Conservation (phyloP, 148 eudicot genomes). For the Silene latifolia region DNA sequence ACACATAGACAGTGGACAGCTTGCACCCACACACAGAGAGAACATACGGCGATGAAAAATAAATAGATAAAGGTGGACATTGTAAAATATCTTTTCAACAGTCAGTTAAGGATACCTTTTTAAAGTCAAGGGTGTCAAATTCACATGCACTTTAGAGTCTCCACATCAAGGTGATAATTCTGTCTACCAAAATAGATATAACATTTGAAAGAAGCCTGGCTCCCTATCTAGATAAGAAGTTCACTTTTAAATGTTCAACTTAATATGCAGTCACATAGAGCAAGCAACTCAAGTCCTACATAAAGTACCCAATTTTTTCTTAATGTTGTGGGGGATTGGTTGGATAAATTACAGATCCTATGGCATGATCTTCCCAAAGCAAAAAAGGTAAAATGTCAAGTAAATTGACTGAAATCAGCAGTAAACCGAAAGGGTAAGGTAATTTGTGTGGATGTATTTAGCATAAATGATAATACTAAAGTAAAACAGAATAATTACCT, state of each 20-base stretch:
- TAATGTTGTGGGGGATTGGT: no score
- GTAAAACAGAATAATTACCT: conserved; percentile 43
- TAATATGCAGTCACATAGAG: no score
- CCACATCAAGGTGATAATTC: no score
- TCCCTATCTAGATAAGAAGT: no score
- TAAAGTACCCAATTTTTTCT: no score
- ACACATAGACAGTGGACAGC: conserved; percentile 1
- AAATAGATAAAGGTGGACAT: conserved; percentile 2
- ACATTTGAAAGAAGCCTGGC: no score
- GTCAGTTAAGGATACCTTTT: neutral
- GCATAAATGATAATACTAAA: neutral
- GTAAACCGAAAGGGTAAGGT: neutral
- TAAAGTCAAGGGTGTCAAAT: neutral
- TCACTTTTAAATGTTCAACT: no score
- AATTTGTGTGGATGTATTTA: neutral
- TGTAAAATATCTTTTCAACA: neutral
- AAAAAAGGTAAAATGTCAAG: neutral
- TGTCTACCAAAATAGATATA: no score
- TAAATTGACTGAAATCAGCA: neutral
- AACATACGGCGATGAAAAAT: neutral
- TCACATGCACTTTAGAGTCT: no score
- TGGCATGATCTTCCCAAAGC: neutral
- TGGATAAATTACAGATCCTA: neutral
- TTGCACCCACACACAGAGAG: no score
- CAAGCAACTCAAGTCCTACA: no score